Evolutionary conservation across 306 rosid genomes (phyloP), one percentile per base, ranked within the genome.

Genomic region (Boehmeria nivea): DNA sequence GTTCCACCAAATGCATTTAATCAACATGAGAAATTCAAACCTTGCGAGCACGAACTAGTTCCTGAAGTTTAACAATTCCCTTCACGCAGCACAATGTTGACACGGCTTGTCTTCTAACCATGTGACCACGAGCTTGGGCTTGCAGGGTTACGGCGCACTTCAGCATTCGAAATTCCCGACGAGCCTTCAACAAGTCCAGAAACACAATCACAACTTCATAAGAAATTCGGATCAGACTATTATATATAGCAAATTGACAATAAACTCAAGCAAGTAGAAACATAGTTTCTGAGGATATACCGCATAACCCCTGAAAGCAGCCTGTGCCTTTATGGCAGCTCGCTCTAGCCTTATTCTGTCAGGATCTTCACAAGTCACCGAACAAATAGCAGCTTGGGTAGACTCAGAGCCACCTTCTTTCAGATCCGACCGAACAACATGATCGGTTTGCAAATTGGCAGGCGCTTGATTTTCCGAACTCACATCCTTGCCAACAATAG

Each of bases 231-330:
- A 68, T 18, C 39, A 23, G 31, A 20, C 14, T 33, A 54, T 20
- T 56, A 40, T 10, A 15, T 40, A 13, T 3, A 40, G 13, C 8
- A 40, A 13, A 40, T 2, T 40, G 3, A 23, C 27, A 33, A 18
- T 14, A 6, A 51, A 2, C 11, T 4, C 15, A 42, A 42, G 16
- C 46, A 33, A 33, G 5, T 11, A 33, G 11, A 33, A 4, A 11
- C 7, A 11, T 33, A n/a, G 7, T 33, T 33, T 33, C 11, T 33
- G 7, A 11, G 38, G 11, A 55, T 42, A 47, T 75, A 86, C 90
- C 88, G 42, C 77, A 67, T 80, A 76, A 42, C 90, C 83, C 71
- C 90, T 86, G 51, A 77, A 83, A 66, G 82, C 95, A 50, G 85
- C 73, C 68, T 86, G 95, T 4, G 75, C 76, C 69, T 66, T 83